These are phyloP conservation scores for Trametes pubescens DNA, from an alignment of 1,284 basidiomycete species.

Conservation along the genomic window DNA sequence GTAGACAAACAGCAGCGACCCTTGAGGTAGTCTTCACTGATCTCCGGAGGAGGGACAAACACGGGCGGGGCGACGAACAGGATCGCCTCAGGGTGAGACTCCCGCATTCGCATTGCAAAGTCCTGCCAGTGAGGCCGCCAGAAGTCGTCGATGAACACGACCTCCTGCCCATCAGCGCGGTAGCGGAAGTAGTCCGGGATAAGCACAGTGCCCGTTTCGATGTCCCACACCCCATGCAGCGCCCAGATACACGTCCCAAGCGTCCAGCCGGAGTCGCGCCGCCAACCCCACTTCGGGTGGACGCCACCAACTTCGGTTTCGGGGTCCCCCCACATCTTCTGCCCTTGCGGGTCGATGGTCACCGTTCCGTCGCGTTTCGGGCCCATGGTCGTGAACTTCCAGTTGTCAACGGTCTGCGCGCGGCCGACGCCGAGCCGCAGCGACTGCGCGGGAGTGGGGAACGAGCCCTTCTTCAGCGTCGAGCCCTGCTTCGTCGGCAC, in stretches of 20 bases:
- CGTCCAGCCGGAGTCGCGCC: constrained; percentile 77
- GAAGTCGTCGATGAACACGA: constrained; percentile 83
- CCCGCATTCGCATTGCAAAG: constrained; percentile 74
- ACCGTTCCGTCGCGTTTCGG: constrained; percentile 79
- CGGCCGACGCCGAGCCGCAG: constrained; percentile 90
- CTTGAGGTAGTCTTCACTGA: constrained; percentile 67
- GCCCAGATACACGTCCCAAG: constrained; percentile 94
- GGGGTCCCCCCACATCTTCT: constrained; percentile 74
- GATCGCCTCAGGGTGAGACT: constrained; percentile 85
- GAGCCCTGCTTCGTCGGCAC: constrained; percentile 74
- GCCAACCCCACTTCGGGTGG: constrained; percentile 84
- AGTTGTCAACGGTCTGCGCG: constrained; percentile 86
- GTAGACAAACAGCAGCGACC: constrained; percentile 83
- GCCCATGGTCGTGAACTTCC: constrained; percentile 83
- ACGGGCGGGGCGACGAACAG: constrained; percentile 94
- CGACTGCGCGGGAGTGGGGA: constrained; percentile 87
- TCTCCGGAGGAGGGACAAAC: constrained; percentile 80
- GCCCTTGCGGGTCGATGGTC: constrained; percentile 85
- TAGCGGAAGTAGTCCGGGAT: constrained; percentile 81
- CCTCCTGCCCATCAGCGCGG: constrained; percentile 44
- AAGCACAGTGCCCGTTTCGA: constrained; percentile 72
- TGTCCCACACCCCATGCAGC: constrained; percentile 92
- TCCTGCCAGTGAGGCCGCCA: constrained; percentile 82
- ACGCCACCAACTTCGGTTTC: constrained; percentile 53
- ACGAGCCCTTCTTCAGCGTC: constrained; percentile 84